phyloP scores from a whole-genome alignment of 371 early-diverging fungal genomes.

The Mortierella sp. region DNA sequence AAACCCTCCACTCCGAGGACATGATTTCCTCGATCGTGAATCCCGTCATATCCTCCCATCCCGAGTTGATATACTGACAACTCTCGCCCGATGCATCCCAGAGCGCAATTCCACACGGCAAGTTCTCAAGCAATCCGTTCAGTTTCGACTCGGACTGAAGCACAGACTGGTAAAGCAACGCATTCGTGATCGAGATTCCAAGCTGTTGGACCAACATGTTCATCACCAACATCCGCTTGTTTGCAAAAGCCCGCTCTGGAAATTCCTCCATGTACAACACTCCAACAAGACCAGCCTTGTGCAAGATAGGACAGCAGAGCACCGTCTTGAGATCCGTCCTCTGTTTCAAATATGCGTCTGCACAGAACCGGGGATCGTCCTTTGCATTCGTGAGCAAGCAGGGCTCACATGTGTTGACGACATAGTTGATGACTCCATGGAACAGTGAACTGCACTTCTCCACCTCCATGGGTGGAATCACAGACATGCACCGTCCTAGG shows the following conservation, averaged over 20 bases:
- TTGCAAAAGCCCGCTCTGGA: slow-evolving; percentile 66
- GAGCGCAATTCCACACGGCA: slow-evolving; percentile 50
- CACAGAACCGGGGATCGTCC: slow-evolving; percentile 52
- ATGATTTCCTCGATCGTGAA: slow-evolving; percentile 30
- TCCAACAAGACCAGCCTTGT: slow-evolving; percentile 61
- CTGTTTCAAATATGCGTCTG: slow-evolving; percentile 54
- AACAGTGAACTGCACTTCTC: slow-evolving; percentile 28
- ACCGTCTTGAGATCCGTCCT: slow-evolving; percentile 60
- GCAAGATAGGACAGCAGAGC: slow-evolving; percentile 67
- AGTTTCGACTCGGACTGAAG: slow-evolving; percentile 48
- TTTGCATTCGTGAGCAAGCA: slow-evolving; percentile 45
- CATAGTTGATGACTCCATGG: slow-evolving; percentile 52
- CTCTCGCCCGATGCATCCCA: slow-evolving; percentile 42
- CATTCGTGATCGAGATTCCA: slow-evolving; percentile 71
- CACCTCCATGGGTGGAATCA: slow-evolving; percentile 41
- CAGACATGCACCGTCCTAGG: slow-evolving; percentile 32
- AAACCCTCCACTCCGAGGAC: slow-evolving; percentile 12
- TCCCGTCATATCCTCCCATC: slow-evolving; percentile 49
- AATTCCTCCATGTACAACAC: slow-evolving; percentile 68
- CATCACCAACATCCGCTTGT: slow-evolving; percentile 65
- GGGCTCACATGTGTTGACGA: slow-evolving; percentile 36
- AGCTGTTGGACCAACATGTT: slow-evolving; percentile 68
- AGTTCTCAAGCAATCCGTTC: slow-evolving; percentile 49
- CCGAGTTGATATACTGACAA: slow-evolving; percentile 45
- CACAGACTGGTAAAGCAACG: slow-evolving; percentile 59